A percentile compares a stretch with the other conserved stretches of the same genome.
These are phyloP conservation scores for sorghum (Sorghum bicolor) DNA, from an alignment of 176 grass and related monocot genomes.

Conservation along the genomic window DNA sequence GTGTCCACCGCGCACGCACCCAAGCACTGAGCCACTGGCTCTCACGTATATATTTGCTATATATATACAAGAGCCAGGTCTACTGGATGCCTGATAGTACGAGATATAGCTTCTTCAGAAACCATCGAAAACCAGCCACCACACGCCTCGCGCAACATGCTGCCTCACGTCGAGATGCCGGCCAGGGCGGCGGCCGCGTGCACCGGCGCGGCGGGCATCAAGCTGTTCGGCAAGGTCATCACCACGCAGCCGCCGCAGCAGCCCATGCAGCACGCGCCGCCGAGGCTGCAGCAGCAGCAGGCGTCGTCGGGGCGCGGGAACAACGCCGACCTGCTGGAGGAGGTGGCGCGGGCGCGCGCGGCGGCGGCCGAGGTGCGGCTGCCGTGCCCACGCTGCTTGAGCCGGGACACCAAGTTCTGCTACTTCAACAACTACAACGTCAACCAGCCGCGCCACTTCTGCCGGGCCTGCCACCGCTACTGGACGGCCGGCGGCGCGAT, in stretches of 20 bases:
- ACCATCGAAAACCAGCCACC: background rate
- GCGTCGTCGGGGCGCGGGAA: slow-evolving; percentile 6
- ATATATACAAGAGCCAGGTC: slow-evolving; percentile 3
- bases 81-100: background rate
- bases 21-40: background rate
- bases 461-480: slow-evolving; percentile 82
- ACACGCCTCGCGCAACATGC: background rate
- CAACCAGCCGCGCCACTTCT: slow-evolving; percentile 77
- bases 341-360: slow-evolving; percentile 22
- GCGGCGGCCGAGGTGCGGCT: slow-evolving; percentile 26
- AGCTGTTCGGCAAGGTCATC: slow-evolving; percentile 33
- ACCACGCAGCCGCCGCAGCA: background rate
- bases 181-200: background rate
- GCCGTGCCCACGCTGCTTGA: slow-evolving; percentile 55
- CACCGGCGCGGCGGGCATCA: slow-evolving; percentile 17
- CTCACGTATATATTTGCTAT: background rate
- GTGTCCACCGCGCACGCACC: slow-evolving; percentile 18
- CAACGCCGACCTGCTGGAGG: slow-evolving; percentile 9
- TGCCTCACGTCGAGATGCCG: slow-evolving; percentile 7
- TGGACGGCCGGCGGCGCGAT: slow-evolving; percentile 81
- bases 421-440: slow-evolving; percentile 78
- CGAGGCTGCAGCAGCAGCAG: background rate
- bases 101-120: background rate
- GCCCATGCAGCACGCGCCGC: background rate
- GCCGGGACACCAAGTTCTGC: slow-evolving; percentile 66